Evolutionary conservation across 2,329 filamentous ascomycete species (phyloP).

Genomic region (Exophiala oligosperma): DNA sequence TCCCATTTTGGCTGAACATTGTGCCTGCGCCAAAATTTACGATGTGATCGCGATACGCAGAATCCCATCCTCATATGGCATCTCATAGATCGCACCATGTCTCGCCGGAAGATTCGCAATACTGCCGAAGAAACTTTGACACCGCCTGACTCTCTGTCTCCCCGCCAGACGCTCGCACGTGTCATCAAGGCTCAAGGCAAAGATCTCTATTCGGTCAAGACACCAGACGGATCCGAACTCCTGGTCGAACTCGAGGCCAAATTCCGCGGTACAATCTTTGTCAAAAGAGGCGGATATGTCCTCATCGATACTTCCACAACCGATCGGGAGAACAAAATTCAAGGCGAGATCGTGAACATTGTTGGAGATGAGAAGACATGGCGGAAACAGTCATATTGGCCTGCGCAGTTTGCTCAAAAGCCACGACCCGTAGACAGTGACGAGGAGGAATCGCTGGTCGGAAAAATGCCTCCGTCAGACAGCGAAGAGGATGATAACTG

Average conservation of each 20-base stretch:
- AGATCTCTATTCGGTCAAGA: constrained; percentile 78
- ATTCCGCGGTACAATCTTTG: constrained; percentile 92
- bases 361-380: constrained; percentile 88
- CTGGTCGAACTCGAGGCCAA: constrained; percentile 79
- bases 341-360: constrained; percentile 89
- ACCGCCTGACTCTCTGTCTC: constrained; percentile 55
- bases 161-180: constrained; percentile 67
- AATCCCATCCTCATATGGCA: not conserved
- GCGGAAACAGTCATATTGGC: constrained; percentile 90
- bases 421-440: constrained; percentile 62
- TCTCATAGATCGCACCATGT: constrained; percentile 32
- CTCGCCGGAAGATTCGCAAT: constrained; percentile 75
- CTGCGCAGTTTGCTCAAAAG: constrained; percentile 72
- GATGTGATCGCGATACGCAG: no score
- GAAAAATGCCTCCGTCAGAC: constrained; percentile 81
- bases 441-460: constrained; percentile 75
- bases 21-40: not conserved
- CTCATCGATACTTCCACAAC: constrained; percentile 72
- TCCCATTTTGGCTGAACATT: not conserved
- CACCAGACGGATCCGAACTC: constrained; percentile 65
- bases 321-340: constrained; percentile 71
- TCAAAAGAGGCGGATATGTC: constrained; percentile 85
- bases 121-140: constrained; percentile 71
- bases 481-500: constrained; percentile 60
- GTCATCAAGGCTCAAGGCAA: constrained; percentile 84